Percentiles rank a stretch among this genome's conserved stretches.
These are phyloP conservation scores for Ambrosia trifida DNA, from an alignment of 129 eudicot species.

Conservation along the genomic window DNA sequence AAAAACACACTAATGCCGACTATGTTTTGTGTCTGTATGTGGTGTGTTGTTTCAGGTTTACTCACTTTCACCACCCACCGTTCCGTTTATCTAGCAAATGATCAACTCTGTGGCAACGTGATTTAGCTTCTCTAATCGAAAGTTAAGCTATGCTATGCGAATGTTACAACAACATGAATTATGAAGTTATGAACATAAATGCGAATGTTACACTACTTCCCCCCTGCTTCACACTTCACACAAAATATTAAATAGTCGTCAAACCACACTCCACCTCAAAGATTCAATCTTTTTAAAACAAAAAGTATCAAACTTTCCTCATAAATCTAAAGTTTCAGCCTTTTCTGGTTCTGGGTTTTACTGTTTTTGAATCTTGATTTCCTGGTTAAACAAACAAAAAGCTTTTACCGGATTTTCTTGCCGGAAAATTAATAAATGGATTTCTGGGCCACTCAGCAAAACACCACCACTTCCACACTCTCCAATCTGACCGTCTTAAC, in stretches of 20 bases:
- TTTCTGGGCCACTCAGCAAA: constrained; percentile 57
- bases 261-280: constrained; percentile 35
- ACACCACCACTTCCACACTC: constrained; percentile 41
- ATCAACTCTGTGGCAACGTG: too few species aligned
- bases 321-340: constrained; percentile 5
- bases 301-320: constrained; percentile 23
- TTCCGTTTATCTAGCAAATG: too few species aligned
- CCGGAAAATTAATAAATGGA: constrained; percentile 59
- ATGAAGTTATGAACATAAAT: constrained; percentile 19
- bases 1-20: too few species aligned
- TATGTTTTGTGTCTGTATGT: too few species aligned
- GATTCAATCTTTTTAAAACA: constrained; percentile 30
- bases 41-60: too few species aligned
- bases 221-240: constrained; percentile 21
- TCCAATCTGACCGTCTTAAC: constrained; percentile 36
- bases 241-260: constrained; percentile 31
- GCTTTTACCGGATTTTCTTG: constrained; percentile 21
- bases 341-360: constrained; percentile 17
- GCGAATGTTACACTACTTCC: too few species aligned
- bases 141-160: too few species aligned
- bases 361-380: constrained; percentile 33
- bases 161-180: too few species aligned
- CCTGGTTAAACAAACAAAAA: background rate
- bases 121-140: too few species aligned
- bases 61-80: too few species aligned